A percentile compares a stretch with the other conserved stretches of the same genome.
Conservation (phyloP, 345 rosid species). For the Linum tenue region DNA sequence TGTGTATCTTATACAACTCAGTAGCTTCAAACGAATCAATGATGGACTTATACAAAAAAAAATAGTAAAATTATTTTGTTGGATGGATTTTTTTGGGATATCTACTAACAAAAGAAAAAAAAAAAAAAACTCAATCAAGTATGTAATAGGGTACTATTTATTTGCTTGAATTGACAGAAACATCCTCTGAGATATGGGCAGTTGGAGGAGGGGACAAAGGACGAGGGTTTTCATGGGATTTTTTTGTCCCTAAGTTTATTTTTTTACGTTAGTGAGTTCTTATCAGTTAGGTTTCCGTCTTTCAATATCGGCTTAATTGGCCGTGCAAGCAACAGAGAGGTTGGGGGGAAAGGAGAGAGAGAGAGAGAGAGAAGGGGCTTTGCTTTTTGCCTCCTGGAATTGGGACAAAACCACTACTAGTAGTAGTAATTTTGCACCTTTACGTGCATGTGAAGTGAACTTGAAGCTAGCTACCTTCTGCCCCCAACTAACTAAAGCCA, state of each 20-base stretch:
- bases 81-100: no score
- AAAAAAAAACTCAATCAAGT: neutral
- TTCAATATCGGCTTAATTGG: slow-evolving; percentile 7
- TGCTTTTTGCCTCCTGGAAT: slow-evolving; percentile 31
- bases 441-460: slow-evolving; percentile 46
- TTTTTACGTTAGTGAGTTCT: neutral
- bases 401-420: slow-evolving; percentile 17
- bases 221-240: slow-evolving; percentile 14
- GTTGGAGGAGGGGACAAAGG: neutral
- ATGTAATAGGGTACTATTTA: no score
- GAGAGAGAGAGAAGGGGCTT: slow-evolving; percentile 11
- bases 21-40: no score
- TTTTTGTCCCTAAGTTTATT: neutral
- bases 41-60: no score
- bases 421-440: slow-evolving; percentile 18
- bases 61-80: neutral
- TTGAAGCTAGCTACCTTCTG: slow-evolving; percentile 14
- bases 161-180: slow-evolving; percentile 23
- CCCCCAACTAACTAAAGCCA: neutral
- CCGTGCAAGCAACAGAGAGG: slow-evolving; percentile 41
- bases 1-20: no score
- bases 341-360: neutral
- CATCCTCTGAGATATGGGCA: slow-evolving; percentile 17
- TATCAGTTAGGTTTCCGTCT: neutral
- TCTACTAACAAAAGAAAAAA: no score